Evolutionary conservation across 2,329 filamentous ascomycete genomes (phyloP).

Genomic region (Alternaria sp.): DNA sequence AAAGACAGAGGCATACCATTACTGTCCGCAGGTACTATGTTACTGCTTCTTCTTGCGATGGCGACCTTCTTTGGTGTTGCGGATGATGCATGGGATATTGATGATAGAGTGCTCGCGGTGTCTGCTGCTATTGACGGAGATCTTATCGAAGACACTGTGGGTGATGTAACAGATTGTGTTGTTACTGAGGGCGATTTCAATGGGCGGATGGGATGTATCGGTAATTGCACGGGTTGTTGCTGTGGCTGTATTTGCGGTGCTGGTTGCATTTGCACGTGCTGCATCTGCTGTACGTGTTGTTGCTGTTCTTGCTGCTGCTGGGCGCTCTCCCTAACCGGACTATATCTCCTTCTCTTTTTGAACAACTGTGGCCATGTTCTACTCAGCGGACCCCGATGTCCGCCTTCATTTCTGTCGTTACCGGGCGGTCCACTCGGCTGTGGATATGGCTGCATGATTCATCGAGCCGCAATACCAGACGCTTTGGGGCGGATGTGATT

Average conservation of each 20-base stretch:
- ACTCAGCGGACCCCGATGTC: slow-evolving; percentile 35
- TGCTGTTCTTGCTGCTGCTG: slow-evolving; percentile 27
- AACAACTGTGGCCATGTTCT: slow-evolving; percentile 41
- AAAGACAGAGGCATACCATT: slow-evolving; percentile 23
- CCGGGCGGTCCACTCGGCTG: slow-evolving; percentile 20
- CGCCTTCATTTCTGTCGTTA: slow-evolving; percentile 23
- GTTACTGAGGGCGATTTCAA: slow-evolving; percentile 21
- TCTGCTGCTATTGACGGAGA: slow-evolving; percentile 29
- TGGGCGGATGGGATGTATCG: slow-evolving; percentile 25
- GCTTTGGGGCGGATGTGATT: not conserved
- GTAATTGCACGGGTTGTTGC: slow-evolving; percentile 10
- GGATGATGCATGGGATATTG: slow-evolving; percentile 33
- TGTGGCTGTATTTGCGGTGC: slow-evolving; percentile 7
- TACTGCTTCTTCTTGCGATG: slow-evolving; percentile 29
- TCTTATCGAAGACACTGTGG: slow-evolving; percentile 24
- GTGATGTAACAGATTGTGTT: slow-evolving; percentile 11
- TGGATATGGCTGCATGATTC: slow-evolving; percentile 32
- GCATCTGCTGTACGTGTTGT: slow-evolving; percentile 3
- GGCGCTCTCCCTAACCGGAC: slow-evolving; percentile 35
- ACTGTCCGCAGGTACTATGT: slow-evolving; percentile 28
- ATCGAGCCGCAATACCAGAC: slow-evolving; percentile 4
- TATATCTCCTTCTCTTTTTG: slow-evolving; percentile 42
- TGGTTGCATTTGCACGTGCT: slow-evolving; percentile 5
- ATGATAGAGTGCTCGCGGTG: slow-evolving; percentile 33
- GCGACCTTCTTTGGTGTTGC: slow-evolving; percentile 32